These are phyloP conservation scores for Trichothecium sympodiale DNA, from an alignment of 2,329 filamentous ascomycete genomes.

Conservation along the genomic window DNA sequence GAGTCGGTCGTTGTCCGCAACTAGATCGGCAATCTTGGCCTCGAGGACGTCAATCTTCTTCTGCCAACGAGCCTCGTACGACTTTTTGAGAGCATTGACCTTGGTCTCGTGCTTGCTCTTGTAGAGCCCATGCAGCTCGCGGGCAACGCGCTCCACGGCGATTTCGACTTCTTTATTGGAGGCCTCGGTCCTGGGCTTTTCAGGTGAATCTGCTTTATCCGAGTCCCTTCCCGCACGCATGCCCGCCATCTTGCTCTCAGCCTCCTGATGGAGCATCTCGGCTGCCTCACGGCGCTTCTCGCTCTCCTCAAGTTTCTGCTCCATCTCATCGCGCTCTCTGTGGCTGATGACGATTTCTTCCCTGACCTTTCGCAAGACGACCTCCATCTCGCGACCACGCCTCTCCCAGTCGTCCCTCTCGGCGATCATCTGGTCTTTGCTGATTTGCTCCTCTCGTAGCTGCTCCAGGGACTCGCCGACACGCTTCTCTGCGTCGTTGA, in stretches of 20 bases:
- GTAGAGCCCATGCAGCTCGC: slow-evolving; percentile 85
- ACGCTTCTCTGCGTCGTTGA: slow-evolving; percentile 82
- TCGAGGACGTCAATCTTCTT: slow-evolving; percentile 78
- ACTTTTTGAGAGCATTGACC: slow-evolving; percentile 77
- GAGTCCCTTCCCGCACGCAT: slow-evolving; percentile 53
- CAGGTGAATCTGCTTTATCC: slow-evolving; percentile 23
- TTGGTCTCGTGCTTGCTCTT: slow-evolving; percentile 97
- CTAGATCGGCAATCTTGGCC: slow-evolving; percentile 54
- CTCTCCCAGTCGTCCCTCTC: slow-evolving; percentile 79
- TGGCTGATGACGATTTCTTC: slow-evolving; percentile 71
- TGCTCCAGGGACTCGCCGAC: slow-evolving; percentile 79
- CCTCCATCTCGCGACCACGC: slow-evolving; percentile 76
- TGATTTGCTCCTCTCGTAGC: slow-evolving; percentile 62
- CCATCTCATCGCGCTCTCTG: slow-evolving; percentile 69
- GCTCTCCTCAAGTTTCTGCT: slow-evolving; percentile 63
- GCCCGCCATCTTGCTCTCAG: slow-evolving; percentile 63
- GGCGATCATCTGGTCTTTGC: slow-evolving; percentile 59
- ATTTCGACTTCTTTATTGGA: slow-evolving; percentile 61
- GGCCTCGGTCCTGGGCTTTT: slow-evolving; percentile 19
- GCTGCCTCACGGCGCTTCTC: slow-evolving; percentile 65
- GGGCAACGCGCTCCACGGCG: slow-evolving; percentile 81
- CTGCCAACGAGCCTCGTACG: slow-evolving; percentile 78
- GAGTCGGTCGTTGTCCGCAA: slow-evolving; percentile 65
- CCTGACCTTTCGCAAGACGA: slow-evolving; percentile 66
- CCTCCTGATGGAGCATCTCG: slow-evolving; percentile 65